These are phyloP conservation scores for Cladosporium sp. DNA, from an alignment of 2,329 filamentous ascomycete genomes.

Conservation along the genomic window DNA sequence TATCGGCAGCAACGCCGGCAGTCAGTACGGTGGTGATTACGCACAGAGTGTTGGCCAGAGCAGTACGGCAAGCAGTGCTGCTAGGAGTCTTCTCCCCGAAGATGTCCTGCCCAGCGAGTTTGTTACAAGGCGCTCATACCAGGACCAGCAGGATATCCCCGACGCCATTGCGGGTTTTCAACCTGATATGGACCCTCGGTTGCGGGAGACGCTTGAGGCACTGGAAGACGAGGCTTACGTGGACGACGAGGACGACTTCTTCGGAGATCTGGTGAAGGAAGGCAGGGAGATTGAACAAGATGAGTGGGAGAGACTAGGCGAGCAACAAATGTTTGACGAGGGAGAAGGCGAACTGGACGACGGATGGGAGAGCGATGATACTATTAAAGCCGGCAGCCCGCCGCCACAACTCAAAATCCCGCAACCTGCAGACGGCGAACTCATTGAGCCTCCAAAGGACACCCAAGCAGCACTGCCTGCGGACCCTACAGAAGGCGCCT, in stretches of 20 bases:
- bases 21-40: constrained; percentile 33
- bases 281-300: constrained; percentile 69
- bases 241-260: constrained; percentile 77
- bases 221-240: constrained; percentile 95
- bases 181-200: constrained; percentile 91
- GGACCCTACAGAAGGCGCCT: constrained; percentile 60
- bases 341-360: constrained; percentile 51
- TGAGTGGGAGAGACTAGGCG: constrained; percentile 62
- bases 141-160: constrained; percentile 87
- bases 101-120: constrained; percentile 77
- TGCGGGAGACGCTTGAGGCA: constrained; percentile 87
- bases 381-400: constrained; percentile 49
- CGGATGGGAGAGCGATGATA: constrained; percentile 93
- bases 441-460: constrained; percentile 28
- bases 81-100: constrained; percentile 56
- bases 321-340: constrained; percentile 29
- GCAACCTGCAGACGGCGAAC: constrained; percentile 47
- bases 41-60: constrained; percentile 38
- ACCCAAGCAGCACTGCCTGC: constrained; percentile 30
- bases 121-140: constrained; percentile 71
- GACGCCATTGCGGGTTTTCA: constrained; percentile 91
- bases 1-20: constrained; percentile 31
- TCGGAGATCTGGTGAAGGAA: constrained; percentile 65
- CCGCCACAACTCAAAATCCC: constrained; percentile 16
- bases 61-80: constrained; percentile 35